phyloP scores from a whole-genome alignment of 441 rosid species.

The Theobroma grandiflorum region DNA sequence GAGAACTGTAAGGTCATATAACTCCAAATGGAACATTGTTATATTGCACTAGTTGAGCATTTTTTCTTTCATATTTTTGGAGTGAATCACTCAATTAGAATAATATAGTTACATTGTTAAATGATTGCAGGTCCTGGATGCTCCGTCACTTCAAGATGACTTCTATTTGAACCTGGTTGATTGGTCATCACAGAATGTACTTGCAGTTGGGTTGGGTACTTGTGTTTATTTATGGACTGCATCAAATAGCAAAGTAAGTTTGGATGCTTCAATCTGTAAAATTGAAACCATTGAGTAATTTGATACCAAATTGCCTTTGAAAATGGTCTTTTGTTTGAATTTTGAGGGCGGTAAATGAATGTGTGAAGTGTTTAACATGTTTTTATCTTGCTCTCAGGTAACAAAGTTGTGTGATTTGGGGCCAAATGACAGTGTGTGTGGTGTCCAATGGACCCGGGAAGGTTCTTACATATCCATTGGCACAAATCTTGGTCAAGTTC shows the following conservation, averaged over 20 bases:
- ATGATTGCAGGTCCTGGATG: constrained; percentile 84
- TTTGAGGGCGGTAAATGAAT: neutral
- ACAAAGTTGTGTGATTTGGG: constrained; percentile 96
- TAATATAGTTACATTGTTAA: neutral
- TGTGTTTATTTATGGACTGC: constrained; percentile 97
- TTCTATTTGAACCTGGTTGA: constrained; percentile 96
- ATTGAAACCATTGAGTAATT: neutral
- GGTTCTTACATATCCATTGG: constrained; percentile 96
- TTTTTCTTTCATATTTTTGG: no score
- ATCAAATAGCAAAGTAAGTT: constrained; percentile 88
- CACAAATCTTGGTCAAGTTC: constrained; percentile 91
- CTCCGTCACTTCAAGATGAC: constrained; percentile 97
- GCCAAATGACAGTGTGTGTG: constrained; percentile 81
- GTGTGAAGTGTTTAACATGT: constrained; percentile 7
- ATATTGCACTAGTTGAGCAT: neutral
- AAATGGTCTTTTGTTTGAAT: neutral
- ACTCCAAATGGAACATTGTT: no score
- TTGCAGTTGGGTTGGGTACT: constrained; percentile 95
- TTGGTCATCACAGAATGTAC: constrained; percentile 98
- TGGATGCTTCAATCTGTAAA: neutral
- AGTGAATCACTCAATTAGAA: neutral
- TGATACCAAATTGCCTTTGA: neutral
- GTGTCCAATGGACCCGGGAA: constrained; percentile 97
- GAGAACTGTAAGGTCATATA: neutral
- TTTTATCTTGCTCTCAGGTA: constrained; percentile 58